Conservation (phyloP, 2,329 filamentous ascomycete genomes). For the Stachybotrys chlorohalonatus region DNA sequence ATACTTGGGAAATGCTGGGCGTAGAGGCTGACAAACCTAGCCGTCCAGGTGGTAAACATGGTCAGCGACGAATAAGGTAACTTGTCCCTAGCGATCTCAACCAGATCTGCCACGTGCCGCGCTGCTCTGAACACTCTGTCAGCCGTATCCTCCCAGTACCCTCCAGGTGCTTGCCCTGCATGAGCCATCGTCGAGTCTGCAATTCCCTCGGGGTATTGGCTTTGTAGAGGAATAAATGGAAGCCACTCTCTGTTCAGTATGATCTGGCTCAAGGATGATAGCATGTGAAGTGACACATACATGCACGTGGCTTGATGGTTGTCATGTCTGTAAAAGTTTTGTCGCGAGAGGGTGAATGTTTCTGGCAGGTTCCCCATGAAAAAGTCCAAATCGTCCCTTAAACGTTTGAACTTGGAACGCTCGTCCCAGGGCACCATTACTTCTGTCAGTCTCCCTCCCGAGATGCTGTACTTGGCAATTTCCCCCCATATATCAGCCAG, state of each 20-base stretch:
- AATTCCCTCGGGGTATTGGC: conserved; percentile 39
- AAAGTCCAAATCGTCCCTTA: conserved; percentile 38
- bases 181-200: conserved; percentile 31
- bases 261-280: conserved; percentile 56
- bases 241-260: conserved; percentile 28
- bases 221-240: conserved; percentile 25
- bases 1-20: conserved; percentile 59
- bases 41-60: conserved; percentile 58
- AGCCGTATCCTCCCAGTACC: conserved; percentile 56
- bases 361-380: conserved; percentile 36
- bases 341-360: conserved; percentile 46
- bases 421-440: conserved; percentile 49
- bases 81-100: conserved; percentile 51
- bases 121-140: conserved; percentile 54
- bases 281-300: conserved; percentile 59
- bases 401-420: conserved; percentile 41
- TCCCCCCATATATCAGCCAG: conserved; percentile 52
- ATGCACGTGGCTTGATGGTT: conserved; percentile 52
- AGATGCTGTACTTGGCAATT: conserved; percentile 46
- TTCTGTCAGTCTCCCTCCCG: conserved; percentile 41
- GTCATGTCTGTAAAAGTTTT: conserved; percentile 58
- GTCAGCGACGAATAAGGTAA: conserved; percentile 60
- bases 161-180: conserved; percentile 9
- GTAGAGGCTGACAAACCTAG: conserved; percentile 58
- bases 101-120: conserved; percentile 54